Evolutionary conservation across 2,329 filamentous ascomycete genomes (phyloP).

Genomic region (Metarhizium sp.): DNA sequence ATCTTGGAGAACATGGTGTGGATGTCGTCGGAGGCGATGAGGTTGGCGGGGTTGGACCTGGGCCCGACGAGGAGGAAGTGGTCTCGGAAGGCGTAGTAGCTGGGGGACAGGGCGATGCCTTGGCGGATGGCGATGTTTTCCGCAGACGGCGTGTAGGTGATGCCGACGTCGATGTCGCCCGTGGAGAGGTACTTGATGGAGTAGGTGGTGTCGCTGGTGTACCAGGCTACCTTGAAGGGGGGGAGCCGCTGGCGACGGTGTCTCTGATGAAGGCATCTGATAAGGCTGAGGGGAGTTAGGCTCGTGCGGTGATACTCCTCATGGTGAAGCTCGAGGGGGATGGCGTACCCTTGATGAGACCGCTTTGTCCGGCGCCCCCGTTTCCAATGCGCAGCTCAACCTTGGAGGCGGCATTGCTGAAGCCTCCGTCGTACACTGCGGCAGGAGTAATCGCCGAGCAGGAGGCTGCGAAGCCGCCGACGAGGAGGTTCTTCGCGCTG

Average conservation of each 20-base stretch:
- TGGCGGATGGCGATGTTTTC: constrained; percentile 33
- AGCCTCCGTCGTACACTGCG: constrained; percentile 13
- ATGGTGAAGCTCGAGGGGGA: not conserved
- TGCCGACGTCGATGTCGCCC: constrained; percentile 31
- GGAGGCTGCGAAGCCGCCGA: not conserved
- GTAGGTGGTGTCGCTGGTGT: constrained; percentile 34
- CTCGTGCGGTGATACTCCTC: not conserved
- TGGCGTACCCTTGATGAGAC: constrained; percentile 21
- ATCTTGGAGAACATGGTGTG: constrained; percentile 18
- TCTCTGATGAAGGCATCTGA: constrained; percentile 18
- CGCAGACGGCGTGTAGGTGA: constrained; percentile 33
- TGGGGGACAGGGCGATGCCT: constrained; percentile 21
- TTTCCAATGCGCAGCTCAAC: constrained; percentile 21
- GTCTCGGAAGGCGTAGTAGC: constrained; percentile 33
- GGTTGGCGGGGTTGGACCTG: constrained; percentile 22
- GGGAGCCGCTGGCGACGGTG: constrained; percentile 8
- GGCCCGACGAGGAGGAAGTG: constrained; percentile 35
- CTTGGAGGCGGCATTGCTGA: constrained; percentile 7
- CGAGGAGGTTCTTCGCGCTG: not conserved
- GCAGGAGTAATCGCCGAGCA: constrained; percentile 8
- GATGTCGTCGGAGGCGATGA: constrained; percentile 20
- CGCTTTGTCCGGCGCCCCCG: constrained; percentile 27
- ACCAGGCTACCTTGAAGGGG: constrained; percentile 34
- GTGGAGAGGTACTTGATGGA: constrained; percentile 32
- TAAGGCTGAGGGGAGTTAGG: constrained; percentile 11